A percentile compares a stretch with the other conserved stretches of the same genome.
These are phyloP conservation scores for Acanthamoeba rhysodes DNA, from an alignment of 208 protist genomes.

Conservation along the genomic window DNA sequence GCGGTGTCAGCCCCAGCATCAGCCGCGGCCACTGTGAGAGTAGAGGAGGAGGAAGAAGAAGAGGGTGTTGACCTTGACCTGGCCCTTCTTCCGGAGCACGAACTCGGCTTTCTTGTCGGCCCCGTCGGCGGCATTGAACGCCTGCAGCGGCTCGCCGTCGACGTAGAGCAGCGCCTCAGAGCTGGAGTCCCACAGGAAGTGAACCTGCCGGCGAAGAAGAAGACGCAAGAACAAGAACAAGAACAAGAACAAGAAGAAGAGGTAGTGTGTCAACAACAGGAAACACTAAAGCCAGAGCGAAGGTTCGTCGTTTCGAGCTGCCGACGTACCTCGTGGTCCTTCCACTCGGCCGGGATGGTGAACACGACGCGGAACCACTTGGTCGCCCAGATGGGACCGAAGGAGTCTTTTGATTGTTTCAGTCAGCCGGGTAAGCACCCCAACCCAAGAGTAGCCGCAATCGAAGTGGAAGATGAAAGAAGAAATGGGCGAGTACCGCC, in stretches of 20 bases:
- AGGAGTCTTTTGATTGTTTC: background rate
- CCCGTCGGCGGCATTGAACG: slow-evolving; percentile 79
- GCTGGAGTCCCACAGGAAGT: slow-evolving; percentile 86
- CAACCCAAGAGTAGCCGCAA: background rate
- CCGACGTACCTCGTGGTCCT: slow-evolving; percentile 43
- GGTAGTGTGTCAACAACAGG: background rate
- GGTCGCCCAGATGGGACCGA: slow-evolving; percentile 61
- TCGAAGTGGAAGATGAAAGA: background rate
- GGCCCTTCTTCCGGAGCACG: slow-evolving; percentile 67
- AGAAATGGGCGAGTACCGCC: background rate
- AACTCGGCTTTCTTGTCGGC: slow-evolving; percentile 79
- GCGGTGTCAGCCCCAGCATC: background rate
- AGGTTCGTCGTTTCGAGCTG: background rate
- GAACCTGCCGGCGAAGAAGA: slow-evolving; percentile 60
- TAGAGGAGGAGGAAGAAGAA: background rate
- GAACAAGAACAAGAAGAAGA: background rate
- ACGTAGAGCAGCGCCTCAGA: slow-evolving; percentile 84
- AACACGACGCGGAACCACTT: slow-evolving; percentile 54
- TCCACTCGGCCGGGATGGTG: slow-evolving; percentile 15
- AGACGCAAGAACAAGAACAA: background rate
- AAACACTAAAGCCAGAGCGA: too few species aligned
- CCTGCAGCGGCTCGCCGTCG: slow-evolving; percentile 83
- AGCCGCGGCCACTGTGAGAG: too few species aligned
- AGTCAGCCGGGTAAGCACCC: background rate
- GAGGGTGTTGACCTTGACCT: slow-evolving; percentile 29